phyloP scores from a whole-genome alignment of 2,329 filamentous ascomycete species.

The Fusarium protoensiforme region DNA sequence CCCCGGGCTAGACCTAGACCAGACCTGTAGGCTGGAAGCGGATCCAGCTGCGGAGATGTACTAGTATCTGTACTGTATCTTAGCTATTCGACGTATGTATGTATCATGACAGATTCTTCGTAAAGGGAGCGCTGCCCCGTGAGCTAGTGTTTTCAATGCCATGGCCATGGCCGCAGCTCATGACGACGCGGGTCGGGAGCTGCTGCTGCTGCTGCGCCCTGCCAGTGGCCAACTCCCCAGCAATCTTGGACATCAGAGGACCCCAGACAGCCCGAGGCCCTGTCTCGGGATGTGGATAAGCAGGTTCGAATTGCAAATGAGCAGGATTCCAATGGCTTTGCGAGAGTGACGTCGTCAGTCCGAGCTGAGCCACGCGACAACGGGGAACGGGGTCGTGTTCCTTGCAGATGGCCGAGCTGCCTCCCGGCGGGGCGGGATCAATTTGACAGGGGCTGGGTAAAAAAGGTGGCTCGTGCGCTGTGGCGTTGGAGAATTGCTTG shows the following conservation, averaged over 20 bases:
- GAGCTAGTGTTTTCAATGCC: slow-evolving; percentile 1
- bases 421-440: slow-evolving; percentile 22
- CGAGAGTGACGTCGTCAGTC: slow-evolving; percentile 25
- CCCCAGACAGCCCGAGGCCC: background rate
- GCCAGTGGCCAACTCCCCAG: background rate
- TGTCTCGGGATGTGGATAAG: slow-evolving; percentile 1
- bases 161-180: slow-evolving; percentile 7
- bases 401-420: slow-evolving; percentile 31
- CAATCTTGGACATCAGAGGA: background rate
- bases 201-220: slow-evolving; percentile 28
- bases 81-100: background rate
- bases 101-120: background rate
- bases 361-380: slow-evolving; percentile 31
- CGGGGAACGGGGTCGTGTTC: slow-evolving; percentile 4
- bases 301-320: slow-evolving; percentile 11
- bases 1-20: slow-evolving; percentile 5
- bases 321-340: slow-evolving; percentile 27
- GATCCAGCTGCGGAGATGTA: slow-evolving; percentile 22
- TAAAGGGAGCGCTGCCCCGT: slow-evolving; percentile 1
- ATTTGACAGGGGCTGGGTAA: slow-evolving; percentile 9
- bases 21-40: slow-evolving; percentile 15
- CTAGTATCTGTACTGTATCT: slow-evolving; percentile 13
- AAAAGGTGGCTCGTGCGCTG: slow-evolving; percentile 19
- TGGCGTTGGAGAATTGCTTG: slow-evolving; percentile 17
- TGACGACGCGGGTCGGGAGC: background rate